Conservation (phyloP, 106 monocot species). For the Dioscorea dumetorum region DNA sequence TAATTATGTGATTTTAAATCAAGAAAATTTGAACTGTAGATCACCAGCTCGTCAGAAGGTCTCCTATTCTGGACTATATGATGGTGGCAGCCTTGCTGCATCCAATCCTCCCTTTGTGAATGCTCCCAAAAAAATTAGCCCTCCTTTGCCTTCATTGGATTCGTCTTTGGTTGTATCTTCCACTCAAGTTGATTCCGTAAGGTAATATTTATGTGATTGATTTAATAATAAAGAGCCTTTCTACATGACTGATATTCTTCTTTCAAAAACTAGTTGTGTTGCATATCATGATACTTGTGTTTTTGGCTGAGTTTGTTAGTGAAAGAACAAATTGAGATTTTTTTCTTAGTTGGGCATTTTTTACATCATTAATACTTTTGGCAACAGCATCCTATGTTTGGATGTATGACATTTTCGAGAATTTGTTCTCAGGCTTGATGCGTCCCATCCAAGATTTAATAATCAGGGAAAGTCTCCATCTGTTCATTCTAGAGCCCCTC, state of each 20-base stretch:
- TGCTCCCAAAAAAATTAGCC: conserved; percentile 43
- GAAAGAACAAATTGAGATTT: no score
- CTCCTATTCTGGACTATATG: conserved; percentile 12
- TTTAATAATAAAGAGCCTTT: background rate
- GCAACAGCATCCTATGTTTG: no score
- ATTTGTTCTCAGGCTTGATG: no score
- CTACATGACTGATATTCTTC: background rate
- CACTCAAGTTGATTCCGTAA: conserved; percentile 35
- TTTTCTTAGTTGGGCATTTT: no score
- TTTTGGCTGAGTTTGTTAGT: no score
- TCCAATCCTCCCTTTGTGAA: conserved; percentile 7
- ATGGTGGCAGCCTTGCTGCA: conserved; percentile 11
- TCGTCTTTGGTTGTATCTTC: conserved; percentile 5
- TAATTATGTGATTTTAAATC: no score
- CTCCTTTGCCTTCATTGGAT: conserved; percentile 16
- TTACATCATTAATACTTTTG: no score
- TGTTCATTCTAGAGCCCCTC: no score
- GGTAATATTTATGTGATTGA: conserved; percentile 21
- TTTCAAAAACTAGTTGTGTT: background rate
- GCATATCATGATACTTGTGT: background rate
- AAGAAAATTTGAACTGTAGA: no score
- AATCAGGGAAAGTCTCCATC: no score
- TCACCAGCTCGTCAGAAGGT: conserved; percentile 15
- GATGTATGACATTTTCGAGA: no score
- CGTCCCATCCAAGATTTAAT: no score